Conservation (phyloP, 352 stramenopile species). For the Globisporangium rhizosaccharum region DNA sequence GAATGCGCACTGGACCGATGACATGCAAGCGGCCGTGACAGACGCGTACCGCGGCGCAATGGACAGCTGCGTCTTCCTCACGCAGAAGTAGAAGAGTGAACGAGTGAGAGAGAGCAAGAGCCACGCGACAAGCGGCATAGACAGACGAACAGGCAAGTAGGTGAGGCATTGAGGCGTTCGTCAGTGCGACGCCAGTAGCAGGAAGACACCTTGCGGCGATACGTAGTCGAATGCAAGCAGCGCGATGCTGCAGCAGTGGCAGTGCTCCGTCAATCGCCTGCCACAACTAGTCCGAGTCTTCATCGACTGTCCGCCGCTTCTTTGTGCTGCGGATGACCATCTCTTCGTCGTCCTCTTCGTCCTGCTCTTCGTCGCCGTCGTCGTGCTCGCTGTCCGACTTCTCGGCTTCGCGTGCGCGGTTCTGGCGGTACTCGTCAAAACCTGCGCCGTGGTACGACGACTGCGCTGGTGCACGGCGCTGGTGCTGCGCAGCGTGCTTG, state of each 20-base stretch:
- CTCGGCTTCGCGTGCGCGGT: conserved; percentile 46
- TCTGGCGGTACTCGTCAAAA: conserved; percentile 77
- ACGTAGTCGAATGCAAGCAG: neutral
- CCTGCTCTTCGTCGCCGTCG: conserved; percentile 52
- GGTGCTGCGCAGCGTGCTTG: conserved; percentile 18
- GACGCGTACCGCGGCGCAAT: conserved; percentile 66
- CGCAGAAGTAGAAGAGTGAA: conserved; percentile 33
- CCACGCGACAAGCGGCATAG: neutral
- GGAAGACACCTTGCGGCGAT: too few species aligned
- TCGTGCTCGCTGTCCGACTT: conserved; percentile 70
- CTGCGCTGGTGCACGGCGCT: conserved; percentile 21
- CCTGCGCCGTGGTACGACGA: conserved; percentile 52
- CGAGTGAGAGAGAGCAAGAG: neutral
- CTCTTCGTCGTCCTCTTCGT: conserved; percentile 76
- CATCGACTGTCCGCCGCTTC: conserved; percentile 78
- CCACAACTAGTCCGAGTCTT: conserved; percentile 65
- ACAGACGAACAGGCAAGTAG: neutral
- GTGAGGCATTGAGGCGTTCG: neutral
- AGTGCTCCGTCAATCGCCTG: too few species aligned
- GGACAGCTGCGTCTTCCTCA: conserved; percentile 75
- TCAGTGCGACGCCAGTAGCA: neutral
- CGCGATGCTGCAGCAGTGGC: neutral
- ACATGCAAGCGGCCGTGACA: conserved; percentile 57
- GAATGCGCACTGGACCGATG: conserved; percentile 28
- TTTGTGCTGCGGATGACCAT: conserved; percentile 67